Base-by-base conservation (phyloP, 768 basidiomycete genomes). In the Galerina sulciceps region DNA sequence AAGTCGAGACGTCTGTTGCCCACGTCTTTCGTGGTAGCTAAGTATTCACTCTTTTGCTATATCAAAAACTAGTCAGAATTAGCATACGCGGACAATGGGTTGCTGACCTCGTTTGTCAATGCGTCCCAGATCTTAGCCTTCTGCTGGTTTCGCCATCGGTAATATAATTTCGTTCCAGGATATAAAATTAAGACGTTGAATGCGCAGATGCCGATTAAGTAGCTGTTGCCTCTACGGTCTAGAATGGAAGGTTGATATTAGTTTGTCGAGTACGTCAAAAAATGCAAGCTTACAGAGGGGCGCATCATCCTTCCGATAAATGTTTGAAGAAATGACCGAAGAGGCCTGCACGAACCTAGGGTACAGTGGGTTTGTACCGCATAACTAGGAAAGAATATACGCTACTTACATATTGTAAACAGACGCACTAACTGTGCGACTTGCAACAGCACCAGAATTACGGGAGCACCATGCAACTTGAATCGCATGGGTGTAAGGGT, bases 1-100 rank as follows among this genome's bases (percentile, higher is more conserved):
- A 87, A 88, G 67, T 88, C 85, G 31, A 88, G 76, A n/a, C 85
- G 76, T 58, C 80, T 76, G 58, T 86, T 88, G 35, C 87, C 86
- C 20, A 79, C 64, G 62, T 90, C 86, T 18, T 68, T 82, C 10
- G 88, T 87, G 1, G 82, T 87, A 10, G 67, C 64, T 2, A 88
- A 73, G 65, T 90, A 90, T 26, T 81, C 63, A 20, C 74, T 73
- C 58, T 81, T 82, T 71, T 86, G 80, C 85, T 87, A 64, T 36
- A 41, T 10, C 22, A 55, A 44, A 55, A 44, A 26, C 8, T 6
- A n/a, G 53, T 40, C 34, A 51, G 38, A 3, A 37, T 56, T 15
- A 40, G 26, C 15, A 31, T 17, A 31, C 11, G 36, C 22, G 15
- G 13, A 14, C 15, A 26, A 26, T 14, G 36, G n/a, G 40, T 15